A percentile compares a stretch with the other conserved stretches of the same genome.
Conservation (phyloP, 1,284 basidiomycete species). For the Schizopora paradoxa region DNA sequence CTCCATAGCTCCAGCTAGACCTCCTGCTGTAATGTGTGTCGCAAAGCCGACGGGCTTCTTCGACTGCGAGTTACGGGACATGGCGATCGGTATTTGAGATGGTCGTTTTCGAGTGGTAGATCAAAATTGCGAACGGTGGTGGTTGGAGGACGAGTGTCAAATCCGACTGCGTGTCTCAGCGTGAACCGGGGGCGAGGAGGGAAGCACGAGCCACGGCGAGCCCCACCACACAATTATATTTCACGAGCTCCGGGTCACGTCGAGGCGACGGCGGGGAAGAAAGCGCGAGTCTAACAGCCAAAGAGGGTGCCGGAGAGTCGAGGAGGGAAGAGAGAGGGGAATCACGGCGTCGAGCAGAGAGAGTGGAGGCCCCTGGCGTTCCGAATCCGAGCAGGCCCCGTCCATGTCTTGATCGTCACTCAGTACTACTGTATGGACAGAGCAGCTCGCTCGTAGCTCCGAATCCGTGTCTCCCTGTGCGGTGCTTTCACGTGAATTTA, state of each 20-base stretch:
- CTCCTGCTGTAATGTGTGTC: conserved; percentile 89
- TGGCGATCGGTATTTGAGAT: conserved; percentile 23
- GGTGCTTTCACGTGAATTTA: conserved; percentile 3
- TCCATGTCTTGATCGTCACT: no score
- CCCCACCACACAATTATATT: neutral
- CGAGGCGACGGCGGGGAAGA: neutral
- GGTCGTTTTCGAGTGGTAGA: neutral
- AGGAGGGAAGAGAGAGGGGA: no score
- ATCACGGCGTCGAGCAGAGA: neutral
- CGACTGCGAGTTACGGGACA: conserved; percentile 50
- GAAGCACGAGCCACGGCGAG: no score
- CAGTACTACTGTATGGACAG: no score
- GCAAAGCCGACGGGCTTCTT: conserved; percentile 79
- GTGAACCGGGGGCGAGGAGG: no score
- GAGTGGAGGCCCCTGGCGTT: neutral
- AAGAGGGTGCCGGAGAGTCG: no score
- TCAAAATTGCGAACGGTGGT: neutral
- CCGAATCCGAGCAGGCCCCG: neutral
- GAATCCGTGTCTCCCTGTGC: neutral
- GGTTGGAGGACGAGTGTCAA: neutral
- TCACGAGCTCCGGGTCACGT: neutral
- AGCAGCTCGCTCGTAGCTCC: neutral
- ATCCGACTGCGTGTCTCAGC: no score
- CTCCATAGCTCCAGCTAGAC: conserved; percentile 87
- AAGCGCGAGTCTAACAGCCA: neutral